phyloP scores from a whole-genome alignment of 2,329 filamentous ascomycete genomes.

The Cyphellophora attinorum region DNA sequence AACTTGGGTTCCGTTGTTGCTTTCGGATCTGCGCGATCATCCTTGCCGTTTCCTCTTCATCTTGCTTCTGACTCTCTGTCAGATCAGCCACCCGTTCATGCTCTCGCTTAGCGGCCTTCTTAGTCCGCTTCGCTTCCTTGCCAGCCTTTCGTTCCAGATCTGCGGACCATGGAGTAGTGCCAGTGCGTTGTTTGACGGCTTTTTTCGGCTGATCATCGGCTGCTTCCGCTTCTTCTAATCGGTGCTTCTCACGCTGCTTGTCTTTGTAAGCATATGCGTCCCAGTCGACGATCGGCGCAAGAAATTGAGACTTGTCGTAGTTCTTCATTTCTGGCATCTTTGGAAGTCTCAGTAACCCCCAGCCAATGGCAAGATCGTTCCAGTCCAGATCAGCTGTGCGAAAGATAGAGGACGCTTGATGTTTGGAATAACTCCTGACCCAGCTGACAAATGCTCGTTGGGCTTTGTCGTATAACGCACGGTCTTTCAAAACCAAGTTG shows the following conservation, averaged over 20 bases:
- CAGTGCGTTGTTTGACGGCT: constrained; percentile 46
- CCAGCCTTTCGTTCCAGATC: constrained; percentile 58
- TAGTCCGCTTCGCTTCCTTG: constrained; percentile 53
- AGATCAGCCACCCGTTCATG: constrained; percentile 54
- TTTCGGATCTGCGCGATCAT: constrained; percentile 56
- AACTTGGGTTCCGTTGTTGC: constrained; percentile 42
- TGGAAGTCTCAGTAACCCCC: constrained; percentile 78
- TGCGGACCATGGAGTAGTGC: constrained; percentile 62
- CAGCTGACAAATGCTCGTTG: constrained; percentile 89
- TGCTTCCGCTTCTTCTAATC: constrained; percentile 29
- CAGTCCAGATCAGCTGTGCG: constrained; percentile 73
- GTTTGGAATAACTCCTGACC: too few relatives aligned
- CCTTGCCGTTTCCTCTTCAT: constrained; percentile 53
- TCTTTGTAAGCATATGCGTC: constrained; percentile 62
- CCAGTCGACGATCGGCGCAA: constrained; percentile 58
- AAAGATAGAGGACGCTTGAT: constrained; percentile 92
- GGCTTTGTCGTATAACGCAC: constrained; percentile 72
- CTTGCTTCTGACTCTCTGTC: constrained; percentile 59
- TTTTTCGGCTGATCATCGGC: constrained; percentile 22
- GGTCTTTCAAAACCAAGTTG: constrained; percentile 44
- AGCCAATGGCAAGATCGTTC: constrained; percentile 68
- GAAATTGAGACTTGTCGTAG: constrained; percentile 58
- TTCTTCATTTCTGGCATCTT: constrained; percentile 84
- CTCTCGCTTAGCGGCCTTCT: constrained; percentile 55
- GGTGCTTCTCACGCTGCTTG: constrained; percentile 57